Base-by-base conservation (phyloP, 495 filamentous ascomycete species). In the Xeromyces bisporus region DNA sequence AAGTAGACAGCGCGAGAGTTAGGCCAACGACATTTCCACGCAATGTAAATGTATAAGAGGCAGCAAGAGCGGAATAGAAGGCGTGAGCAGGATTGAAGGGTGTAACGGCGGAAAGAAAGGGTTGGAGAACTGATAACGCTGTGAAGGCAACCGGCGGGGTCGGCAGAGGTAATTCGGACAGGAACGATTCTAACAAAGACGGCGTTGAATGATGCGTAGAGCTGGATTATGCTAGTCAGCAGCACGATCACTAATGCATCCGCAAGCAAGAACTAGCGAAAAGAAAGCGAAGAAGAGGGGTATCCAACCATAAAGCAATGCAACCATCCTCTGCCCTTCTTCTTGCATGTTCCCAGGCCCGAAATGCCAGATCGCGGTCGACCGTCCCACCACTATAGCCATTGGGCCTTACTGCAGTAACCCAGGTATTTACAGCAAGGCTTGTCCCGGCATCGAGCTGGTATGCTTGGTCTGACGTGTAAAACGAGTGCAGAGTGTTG, bases 291-390 rank as follows among this genome's bases (percentile, higher is more conserved):
- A 20, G 11, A 28, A 13, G 26, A 27, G 6, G 6, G n/a, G 23
- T 23, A 16, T 46, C 68, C 41, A 62, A 93, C 85, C 79, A 75
- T 39, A 97, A 56, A 32, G 93, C 62, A 37, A 97, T 81, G 46
- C 85, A 93, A 8, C 84, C 87, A 61, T 97, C 89, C 49, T 97
- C 89, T 23, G 89, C 89, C 58, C 89, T 71, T 28, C 89, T 69
- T 39, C 89, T 69, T 32, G 91, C 89, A 68, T 97, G 89, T 56
- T 97, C 89, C 89, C 89, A 97, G 16, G 85, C 89, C 45, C 82
- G 69, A 10, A 73, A 62, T 1, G 79, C 82, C 33, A 97, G 46
- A 14, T 80, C 75, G 33, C 66, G 58, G 45, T 97, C 89, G 23
- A 94, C 68, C 0, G 76, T 80, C 14, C 81, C 83, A 15, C 80